A percentile compares a stretch with the other conserved stretches of the same genome.
Evolutionary conservation across 495 filamentous ascomycete species (phyloP).

Genomic region (Amniculicola lignicola): DNA sequence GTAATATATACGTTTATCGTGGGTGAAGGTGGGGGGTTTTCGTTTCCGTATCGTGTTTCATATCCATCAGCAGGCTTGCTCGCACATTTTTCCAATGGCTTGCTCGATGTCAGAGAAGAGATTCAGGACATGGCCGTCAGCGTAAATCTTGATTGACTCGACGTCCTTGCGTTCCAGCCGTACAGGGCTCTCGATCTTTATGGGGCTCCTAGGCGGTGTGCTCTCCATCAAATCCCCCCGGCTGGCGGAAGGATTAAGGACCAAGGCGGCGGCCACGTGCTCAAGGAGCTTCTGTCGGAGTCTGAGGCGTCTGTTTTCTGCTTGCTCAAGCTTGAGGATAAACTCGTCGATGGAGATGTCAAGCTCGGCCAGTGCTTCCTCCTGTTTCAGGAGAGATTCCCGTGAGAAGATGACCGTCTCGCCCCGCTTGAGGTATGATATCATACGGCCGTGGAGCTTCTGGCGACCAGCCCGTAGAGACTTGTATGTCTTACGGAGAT

Average conservation of each 20-base stretch:
- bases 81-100: constrained; percentile 40
- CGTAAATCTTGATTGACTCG: constrained; percentile 67
- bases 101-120: constrained; percentile 40
- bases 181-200: constrained; percentile 39
- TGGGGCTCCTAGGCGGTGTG: constrained; percentile 46
- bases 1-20: not conserved
- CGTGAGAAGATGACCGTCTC: constrained; percentile 61
- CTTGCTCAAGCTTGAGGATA: constrained; percentile 67
- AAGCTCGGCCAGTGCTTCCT: constrained; percentile 67
- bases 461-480: constrained; percentile 64
- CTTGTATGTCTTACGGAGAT: constrained; percentile 65
- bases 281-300: constrained; percentile 75
- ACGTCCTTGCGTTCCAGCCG: constrained; percentile 47
- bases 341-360: constrained; percentile 74
- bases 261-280: constrained; percentile 46
- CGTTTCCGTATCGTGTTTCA: constrained; percentile 17
- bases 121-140: constrained; percentile 56
- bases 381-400: constrained; percentile 69
- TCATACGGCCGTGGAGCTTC: constrained; percentile 65
- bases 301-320: constrained; percentile 67
- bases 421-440: constrained; percentile 62
- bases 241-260: constrained; percentile 26
- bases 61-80: constrained; percentile 32
- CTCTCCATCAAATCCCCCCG: constrained; percentile 17
- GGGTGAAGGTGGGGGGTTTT: not conserved